These are phyloP conservation scores for Alternaria sp. DNA, from an alignment of 2,329 filamentous ascomycete species.

Conservation along the genomic window DNA sequence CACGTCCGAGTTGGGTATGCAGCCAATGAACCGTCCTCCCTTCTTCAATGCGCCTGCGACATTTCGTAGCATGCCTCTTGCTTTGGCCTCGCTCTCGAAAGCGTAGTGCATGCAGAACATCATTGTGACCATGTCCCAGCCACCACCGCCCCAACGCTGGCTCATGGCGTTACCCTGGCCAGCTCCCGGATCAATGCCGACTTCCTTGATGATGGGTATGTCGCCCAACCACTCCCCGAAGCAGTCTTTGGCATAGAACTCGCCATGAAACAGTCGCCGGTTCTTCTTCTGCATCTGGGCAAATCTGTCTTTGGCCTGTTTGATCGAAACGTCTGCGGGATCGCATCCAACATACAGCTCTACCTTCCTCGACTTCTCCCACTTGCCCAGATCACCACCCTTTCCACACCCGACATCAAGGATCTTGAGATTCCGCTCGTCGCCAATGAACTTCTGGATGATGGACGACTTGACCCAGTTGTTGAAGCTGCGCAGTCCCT, in stretches of 20 bases:
- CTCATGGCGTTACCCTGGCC: conserved; percentile 68
- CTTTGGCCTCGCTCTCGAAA: conserved; percentile 91
- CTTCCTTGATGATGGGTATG: conserved; percentile 80
- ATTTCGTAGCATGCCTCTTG: conserved; percentile 90
- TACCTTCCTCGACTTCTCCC: conserved; percentile 91
- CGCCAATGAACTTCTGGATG: conserved; percentile 84
- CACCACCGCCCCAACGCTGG: conserved; percentile 73
- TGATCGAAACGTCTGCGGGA: conserved; percentile 89
- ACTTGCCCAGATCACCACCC: conserved; percentile 93
- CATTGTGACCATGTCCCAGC: conserved; percentile 94
- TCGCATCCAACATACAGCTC: conserved; percentile 94
- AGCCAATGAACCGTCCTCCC: conserved; percentile 91
- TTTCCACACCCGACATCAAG: conserved; percentile 97
- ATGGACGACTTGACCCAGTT: conserved; percentile 99
- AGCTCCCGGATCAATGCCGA: conserved; percentile 82
- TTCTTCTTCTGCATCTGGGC: conserved; percentile 71
- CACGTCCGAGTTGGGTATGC: conserved; percentile 96
- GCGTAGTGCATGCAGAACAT: conserved; percentile 99
- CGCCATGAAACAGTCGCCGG: conserved; percentile 77
- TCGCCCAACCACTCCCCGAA: conserved; percentile 86
- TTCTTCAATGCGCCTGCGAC: conserved; percentile 91
- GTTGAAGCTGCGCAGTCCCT: conserved; percentile 92
- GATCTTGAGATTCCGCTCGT: conserved; percentile 72
- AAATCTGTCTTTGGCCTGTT: conserved; percentile 88
- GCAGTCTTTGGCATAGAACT: conserved; percentile 92